Evolutionary conservation across 2,329 filamentous ascomycete genomes (phyloP).

Genomic region (Microcyclosporella mali): DNA sequence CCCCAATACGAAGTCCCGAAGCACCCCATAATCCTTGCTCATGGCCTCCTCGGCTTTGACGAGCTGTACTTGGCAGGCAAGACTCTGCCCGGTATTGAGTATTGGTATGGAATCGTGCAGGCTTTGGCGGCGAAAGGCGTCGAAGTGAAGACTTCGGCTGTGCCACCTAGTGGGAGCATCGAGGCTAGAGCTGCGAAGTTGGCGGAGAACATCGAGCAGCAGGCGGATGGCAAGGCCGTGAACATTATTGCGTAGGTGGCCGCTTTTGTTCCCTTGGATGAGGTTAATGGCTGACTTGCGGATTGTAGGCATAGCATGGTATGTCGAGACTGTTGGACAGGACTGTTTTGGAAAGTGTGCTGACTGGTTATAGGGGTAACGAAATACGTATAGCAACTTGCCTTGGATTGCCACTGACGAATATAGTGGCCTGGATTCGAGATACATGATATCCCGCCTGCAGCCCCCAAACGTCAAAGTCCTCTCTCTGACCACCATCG

Average conservation of each 20-base stretch:
- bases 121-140: conserved; percentile 51
- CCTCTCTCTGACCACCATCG: conserved; percentile 59
- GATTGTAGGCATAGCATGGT: conserved; percentile 18
- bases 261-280: not conserved
- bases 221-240: conserved; percentile 51
- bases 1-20: conserved; percentile 51
- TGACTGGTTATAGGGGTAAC: conserved; percentile 18
- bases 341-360: not conserved
- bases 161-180: conserved; percentile 55
- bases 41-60: conserved; percentile 61
- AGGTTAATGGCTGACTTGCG: conserved; percentile 10
- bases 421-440: conserved; percentile 54
- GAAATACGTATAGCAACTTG: not conserved
- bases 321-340: not conserved
- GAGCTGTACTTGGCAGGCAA: conserved; percentile 50
- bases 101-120: conserved; percentile 59
- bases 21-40: conserved; percentile 56
- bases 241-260: conserved; percentile 58
- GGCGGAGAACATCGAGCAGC: conserved; percentile 46
- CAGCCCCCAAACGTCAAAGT: conserved; percentile 65
- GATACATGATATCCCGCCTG: conserved; percentile 58
- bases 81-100: conserved; percentile 53
- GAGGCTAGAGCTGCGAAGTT: conserved; percentile 52
- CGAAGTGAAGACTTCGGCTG: conserved; percentile 55
- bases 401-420: conserved; percentile 3